Percentiles rank a stretch among this genome's conserved stretches.
phyloP scores from a whole-genome alignment of 2,329 filamentous ascomycete species.

The Helotiales sp. region DNA sequence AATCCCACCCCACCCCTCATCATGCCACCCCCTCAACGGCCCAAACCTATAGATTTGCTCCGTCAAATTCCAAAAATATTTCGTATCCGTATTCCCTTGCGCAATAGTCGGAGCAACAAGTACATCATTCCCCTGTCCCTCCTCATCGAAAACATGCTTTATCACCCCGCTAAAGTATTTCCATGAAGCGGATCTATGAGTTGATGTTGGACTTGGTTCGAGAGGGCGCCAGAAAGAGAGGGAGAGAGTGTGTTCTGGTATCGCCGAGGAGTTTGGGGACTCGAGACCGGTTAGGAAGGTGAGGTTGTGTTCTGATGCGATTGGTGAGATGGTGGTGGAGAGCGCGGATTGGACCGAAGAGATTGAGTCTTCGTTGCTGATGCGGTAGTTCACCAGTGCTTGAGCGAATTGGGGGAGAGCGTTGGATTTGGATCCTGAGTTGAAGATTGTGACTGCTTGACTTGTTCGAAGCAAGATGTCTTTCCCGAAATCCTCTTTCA shows the following conservation, averaged over 20 bases:
- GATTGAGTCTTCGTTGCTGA: slow-evolving; percentile 2
- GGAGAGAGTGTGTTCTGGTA: not conserved
- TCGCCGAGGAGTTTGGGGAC: not conserved
- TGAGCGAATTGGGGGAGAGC: slow-evolving; percentile 54
- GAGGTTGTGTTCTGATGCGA: not conserved
- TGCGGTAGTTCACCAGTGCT: slow-evolving; percentile 39
- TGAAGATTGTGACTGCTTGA: slow-evolving; percentile 53
- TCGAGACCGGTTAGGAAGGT: not conserved
- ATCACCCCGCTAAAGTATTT: slow-evolving; percentile 14
- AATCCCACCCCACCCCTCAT: slow-evolving; percentile 6
- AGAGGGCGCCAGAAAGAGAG: not conserved
- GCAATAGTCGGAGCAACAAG: slow-evolving; percentile 10
- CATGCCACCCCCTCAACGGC: slow-evolving; percentile 28
- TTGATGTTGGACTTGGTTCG: slow-evolving; percentile 35
- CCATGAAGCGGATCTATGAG: slow-evolving; percentile 22
- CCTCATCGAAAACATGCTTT: slow-evolving; percentile 13
- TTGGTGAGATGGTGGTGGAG: not conserved
- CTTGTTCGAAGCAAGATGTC: slow-evolving; percentile 42
- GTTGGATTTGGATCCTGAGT: slow-evolving; percentile 56
- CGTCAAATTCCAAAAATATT: slow-evolving; percentile 34
- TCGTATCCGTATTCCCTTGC: slow-evolving; percentile 18
- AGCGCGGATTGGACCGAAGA: not conserved
- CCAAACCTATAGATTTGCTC: slow-evolving; percentile 40
- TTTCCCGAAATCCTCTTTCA: slow-evolving; percentile 1
- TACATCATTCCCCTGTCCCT: slow-evolving; percentile 7